Evolutionary conservation across 2,329 filamentous ascomycete genomes (phyloP).

Genomic region (Fusarium torreyae): DNA sequence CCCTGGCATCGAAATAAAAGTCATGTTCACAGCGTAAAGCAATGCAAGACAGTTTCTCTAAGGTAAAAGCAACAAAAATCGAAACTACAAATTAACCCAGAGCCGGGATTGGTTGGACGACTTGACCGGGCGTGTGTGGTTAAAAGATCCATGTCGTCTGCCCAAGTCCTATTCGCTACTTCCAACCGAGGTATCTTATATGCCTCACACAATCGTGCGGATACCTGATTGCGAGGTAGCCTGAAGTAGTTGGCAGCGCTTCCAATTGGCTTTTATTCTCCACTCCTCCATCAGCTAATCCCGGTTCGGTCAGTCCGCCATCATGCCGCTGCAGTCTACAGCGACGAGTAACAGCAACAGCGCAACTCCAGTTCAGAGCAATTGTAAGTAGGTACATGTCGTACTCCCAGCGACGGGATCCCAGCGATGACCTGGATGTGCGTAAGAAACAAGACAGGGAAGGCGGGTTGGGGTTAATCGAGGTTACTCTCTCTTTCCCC

Average conservation of each 20-base stretch:
- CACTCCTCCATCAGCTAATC: conserved; percentile 43
- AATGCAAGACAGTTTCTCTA: conserved; percentile 21
- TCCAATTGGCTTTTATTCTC: conserved; percentile 27
- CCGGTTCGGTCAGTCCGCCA: conserved; percentile 41
- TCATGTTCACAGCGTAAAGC: not conserved
- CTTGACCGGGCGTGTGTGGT: conserved; percentile 20
- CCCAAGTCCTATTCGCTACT: conserved; percentile 21
- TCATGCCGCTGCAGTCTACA: conserved; percentile 28
- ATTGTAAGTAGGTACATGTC: conserved; percentile 17
- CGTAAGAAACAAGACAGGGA: conserved; percentile 12
- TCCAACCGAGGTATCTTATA: conserved; percentile 34
- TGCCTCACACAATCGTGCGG: conserved; percentile 25
- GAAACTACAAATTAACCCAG: conserved; percentile 27
- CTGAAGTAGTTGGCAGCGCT: conserved; percentile 34
- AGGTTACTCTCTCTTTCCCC: conserved; percentile 2
- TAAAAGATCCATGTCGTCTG: conserved; percentile 17
- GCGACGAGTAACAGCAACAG: conserved; percentile 1
- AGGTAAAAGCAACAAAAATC: conserved; percentile 38
- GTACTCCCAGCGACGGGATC: conserved; percentile 16
- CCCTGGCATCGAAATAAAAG: conserved; percentile 10
- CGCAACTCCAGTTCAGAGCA: conserved; percentile 5
- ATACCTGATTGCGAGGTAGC: conserved; percentile 40
- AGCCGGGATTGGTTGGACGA: conserved; percentile 30
- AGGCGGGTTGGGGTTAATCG: conserved; percentile 26
- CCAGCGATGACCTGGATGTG: not conserved